phyloP scores from a whole-genome alignment of 164 flowering plant genomes.

The Litsea cubeba region DNA sequence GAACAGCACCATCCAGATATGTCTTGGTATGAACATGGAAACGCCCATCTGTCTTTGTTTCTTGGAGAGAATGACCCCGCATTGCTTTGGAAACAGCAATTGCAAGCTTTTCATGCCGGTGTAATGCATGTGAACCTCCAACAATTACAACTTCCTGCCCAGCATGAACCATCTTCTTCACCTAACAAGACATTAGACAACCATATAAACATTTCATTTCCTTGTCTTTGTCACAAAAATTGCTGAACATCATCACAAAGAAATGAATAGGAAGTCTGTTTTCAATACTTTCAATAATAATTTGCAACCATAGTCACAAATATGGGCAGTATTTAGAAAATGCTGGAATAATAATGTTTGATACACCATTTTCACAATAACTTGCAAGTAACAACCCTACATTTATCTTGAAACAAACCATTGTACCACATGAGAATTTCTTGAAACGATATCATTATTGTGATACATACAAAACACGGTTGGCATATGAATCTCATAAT shows the following conservation, averaged over 20 bases:
- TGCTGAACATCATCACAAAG: not conserved
- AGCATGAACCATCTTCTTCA: slow-evolving; percentile 82
- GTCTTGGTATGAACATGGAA: slow-evolving; percentile 94
- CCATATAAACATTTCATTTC: not conserved
- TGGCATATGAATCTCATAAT: too few species aligned
- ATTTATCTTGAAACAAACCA: too few species aligned
- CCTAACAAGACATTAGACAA: slow-evolving; percentile 34
- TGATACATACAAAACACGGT: too few species aligned
- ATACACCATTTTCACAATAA: too few species aligned
- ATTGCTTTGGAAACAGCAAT: slow-evolving; percentile 96
- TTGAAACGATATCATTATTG: too few species aligned
- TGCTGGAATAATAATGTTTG: too few species aligned
- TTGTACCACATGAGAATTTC: too few species aligned
- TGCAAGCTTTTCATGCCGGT: slow-evolving; percentile 92
- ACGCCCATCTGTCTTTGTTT: slow-evolving; percentile 93
- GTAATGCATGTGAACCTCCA: slow-evolving; percentile 79
- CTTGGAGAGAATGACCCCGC: slow-evolving; percentile 93
- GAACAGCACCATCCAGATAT: slow-evolving; percentile 90
- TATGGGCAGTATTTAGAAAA: too few species aligned
- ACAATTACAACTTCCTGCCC: slow-evolving; percentile 87
- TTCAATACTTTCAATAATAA: too few species aligned
- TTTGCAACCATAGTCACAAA: too few species aligned
- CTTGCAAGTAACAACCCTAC: too few species aligned
- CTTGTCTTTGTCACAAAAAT: not conserved
- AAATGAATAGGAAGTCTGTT: too few species aligned